These are phyloP conservation scores for Solanum virginianum DNA, from an alignment of 257 asterid genomes.

Conservation along the genomic window DNA sequence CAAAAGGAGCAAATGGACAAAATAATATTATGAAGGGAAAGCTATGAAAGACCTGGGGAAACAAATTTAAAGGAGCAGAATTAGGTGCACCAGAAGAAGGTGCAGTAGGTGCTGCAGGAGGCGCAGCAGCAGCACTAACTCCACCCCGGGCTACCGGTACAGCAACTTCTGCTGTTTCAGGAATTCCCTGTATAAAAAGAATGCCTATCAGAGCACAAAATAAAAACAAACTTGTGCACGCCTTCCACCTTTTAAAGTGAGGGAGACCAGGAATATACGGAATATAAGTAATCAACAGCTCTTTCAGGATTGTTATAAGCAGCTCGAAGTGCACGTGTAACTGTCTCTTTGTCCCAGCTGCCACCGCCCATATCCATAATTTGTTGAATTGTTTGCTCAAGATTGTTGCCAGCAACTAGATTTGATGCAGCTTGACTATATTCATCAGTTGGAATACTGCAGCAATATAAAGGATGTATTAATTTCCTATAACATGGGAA, in stretches of 20 bases:
- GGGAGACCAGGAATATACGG: constrained; percentile 29
- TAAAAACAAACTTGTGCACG: background rate
- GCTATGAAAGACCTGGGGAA: constrained; percentile 61
- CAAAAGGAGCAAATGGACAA: background rate
- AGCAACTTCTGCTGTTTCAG: constrained; percentile 55
- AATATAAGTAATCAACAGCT: constrained; percentile 49
- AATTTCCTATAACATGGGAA: background rate
- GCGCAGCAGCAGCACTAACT: constrained; percentile 17
- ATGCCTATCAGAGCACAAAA: background rate
- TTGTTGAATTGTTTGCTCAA: constrained; percentile 61
- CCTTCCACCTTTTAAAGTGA: background rate
- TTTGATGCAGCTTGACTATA: constrained; percentile 40
- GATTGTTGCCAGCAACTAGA: constrained; percentile 37
- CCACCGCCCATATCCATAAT: constrained; percentile 88
- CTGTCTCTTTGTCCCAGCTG: constrained; percentile 72
- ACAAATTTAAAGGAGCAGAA: constrained; percentile 76
- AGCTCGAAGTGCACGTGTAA: constrained; percentile 71
- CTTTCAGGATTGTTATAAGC: constrained; percentile 66
- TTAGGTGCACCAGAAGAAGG: constrained; percentile 64
- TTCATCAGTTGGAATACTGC: constrained; percentile 26
- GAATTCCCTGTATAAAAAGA: constrained; percentile 50
- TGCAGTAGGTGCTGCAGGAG: constrained; percentile 11
- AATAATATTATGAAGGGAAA: background rate
- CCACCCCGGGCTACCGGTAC: constrained; percentile 42
- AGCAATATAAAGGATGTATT: constrained; percentile 5